Evolutionary conservation across 129 eudicot genomes (phyloP).

Genomic region (Rutidosis leptorrhynchoides): DNA sequence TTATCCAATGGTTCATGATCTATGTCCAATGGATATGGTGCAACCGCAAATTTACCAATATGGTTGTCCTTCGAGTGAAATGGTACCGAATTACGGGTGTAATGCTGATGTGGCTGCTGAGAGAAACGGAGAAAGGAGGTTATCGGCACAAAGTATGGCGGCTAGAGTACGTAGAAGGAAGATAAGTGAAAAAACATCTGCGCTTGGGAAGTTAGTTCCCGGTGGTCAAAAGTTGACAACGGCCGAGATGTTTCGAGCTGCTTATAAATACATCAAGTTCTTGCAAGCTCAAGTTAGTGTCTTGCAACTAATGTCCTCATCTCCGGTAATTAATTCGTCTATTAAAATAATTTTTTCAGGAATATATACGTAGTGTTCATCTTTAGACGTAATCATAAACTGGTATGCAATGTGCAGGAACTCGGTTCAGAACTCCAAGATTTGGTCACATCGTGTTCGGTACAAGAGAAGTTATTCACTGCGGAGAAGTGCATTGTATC

Average conservation of each 20-base stretch:
- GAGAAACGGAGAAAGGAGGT: constrained; percentile 2
- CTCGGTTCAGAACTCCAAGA: constrained; percentile 33
- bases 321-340: constrained; percentile 24
- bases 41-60: constrained; percentile 12
- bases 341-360: no score
- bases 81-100: background rate
- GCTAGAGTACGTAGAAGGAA: constrained; percentile 66
- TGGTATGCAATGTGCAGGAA: constrained; percentile 37
- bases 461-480: constrained; percentile 63
- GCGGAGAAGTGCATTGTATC: constrained; percentile 62
- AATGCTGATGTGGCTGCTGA: constrained; percentile 3
- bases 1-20: background rate
- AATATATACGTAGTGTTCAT: no score
- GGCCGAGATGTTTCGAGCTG: constrained; percentile 71
- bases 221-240: constrained; percentile 59
- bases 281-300: constrained; percentile 81
- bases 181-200: constrained; percentile 57
- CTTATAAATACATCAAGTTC: constrained; percentile 57
- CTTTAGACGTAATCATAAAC: no score
- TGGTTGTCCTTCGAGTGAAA: background rate
- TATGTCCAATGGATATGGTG: background rate
- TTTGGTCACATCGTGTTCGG: constrained; percentile 40
- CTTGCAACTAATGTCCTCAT: constrained; percentile 45
- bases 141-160: constrained; percentile 55
- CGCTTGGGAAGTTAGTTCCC: constrained; percentile 62